Evolutionary conservation across 2,329 filamentous ascomycete genomes (phyloP), one percentile per base, ranked within the genome.

Genomic region (Aspergillus sp.): DNA sequence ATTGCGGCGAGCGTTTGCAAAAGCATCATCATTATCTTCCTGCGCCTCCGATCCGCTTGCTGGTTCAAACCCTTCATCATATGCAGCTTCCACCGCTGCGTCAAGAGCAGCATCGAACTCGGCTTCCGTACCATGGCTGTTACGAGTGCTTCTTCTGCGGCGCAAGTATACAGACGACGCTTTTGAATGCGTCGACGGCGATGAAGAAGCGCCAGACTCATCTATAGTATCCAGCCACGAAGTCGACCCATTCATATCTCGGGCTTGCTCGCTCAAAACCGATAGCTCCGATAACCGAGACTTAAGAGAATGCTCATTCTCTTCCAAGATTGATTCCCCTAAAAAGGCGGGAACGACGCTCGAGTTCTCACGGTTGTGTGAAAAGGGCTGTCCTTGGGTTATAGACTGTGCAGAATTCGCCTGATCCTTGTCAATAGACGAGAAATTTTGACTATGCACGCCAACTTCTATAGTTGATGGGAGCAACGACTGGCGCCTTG

Each of bases 181-280:
- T 48, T 90, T 82, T 0, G 93, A 96, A 71, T 92, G 90, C 2
- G 91, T 82, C 0, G 93, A 96, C 2, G 90, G 91, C 3, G 84
- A 82, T 3, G 86, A 87, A 1, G 93, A 96, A 17, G 85, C 89
- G 36, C 88, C 90, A 20, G 92, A 96, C 66, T 96, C 93, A 70
- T 96, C 90, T 56, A 96, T 95, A 1, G 91, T 93, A 69, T 96
- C 91, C n/a, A 96, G 76, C 93, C 93, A 96, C 1, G 92, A 96
- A 52, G 89, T 91, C 4, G 90, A 91, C 70, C 92, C 90, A 68
- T 90, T 93, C 11, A 84, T 81, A 22, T 85, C 86, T 59, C 85
- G 63, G 3, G 53, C 45, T 38, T 64, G 57, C 24, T 52, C 53
- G 20, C 75, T 66, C n/a, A 70, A 47, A 24, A 59, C 48, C 7